Percentiles rank a stretch among this genome's conserved stretches.
Evolutionary conservation across 2,329 filamentous ascomycete species (phyloP).

Genomic region (Neonectria faginata): DNA sequence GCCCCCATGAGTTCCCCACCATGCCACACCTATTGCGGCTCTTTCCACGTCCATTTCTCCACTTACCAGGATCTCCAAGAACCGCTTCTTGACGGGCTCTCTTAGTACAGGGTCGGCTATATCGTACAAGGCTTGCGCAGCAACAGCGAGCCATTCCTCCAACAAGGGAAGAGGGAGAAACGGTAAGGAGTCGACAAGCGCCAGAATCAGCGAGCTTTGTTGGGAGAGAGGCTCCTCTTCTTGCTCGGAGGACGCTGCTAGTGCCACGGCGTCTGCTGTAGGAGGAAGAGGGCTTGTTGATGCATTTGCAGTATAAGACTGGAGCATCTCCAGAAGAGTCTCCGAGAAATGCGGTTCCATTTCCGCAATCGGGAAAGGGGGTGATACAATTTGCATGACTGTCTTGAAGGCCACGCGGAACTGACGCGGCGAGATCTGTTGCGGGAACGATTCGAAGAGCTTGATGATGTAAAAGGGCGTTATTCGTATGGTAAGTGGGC

Average conservation of each 20-base stretch:
- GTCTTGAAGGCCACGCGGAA: conserved; percentile 91
- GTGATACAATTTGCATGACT: conserved; percentile 82
- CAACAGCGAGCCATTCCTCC: conserved; percentile 83
- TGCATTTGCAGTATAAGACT: conserved; percentile 68
- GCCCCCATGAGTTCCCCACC: conserved; percentile 79
- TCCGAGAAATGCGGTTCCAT: conserved; percentile 83
- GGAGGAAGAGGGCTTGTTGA: conserved; percentile 57
- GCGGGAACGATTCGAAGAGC: conserved; percentile 82
- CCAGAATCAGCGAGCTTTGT: conserved; percentile 80
- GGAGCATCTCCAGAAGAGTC: conserved; percentile 81
- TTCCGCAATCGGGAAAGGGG: conserved; percentile 80
- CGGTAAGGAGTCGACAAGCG: conserved; percentile 82
- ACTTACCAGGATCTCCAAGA: conserved; percentile 82
- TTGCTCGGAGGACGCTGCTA: conserved; percentile 42
- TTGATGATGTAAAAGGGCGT: conserved; percentile 87
- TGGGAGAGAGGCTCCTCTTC: conserved; percentile 70
- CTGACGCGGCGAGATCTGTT: conserved; percentile 82
- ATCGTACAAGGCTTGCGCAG: conserved; percentile 74
- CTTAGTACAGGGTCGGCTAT: conserved; percentile 73
- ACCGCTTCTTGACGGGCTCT: conserved; percentile 73
- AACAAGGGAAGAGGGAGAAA: conserved; percentile 76
- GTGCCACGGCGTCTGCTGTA: conserved; percentile 52
- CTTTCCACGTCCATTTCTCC: conserved; percentile 92
- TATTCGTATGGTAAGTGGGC: conserved; percentile 75
- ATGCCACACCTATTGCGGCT: conserved; percentile 80